A percentile compares a stretch with the other conserved stretches of the same genome.
phyloP scores from a whole-genome alignment of 2,329 filamentous ascomycete genomes.

The Bipolaris cookei region DNA sequence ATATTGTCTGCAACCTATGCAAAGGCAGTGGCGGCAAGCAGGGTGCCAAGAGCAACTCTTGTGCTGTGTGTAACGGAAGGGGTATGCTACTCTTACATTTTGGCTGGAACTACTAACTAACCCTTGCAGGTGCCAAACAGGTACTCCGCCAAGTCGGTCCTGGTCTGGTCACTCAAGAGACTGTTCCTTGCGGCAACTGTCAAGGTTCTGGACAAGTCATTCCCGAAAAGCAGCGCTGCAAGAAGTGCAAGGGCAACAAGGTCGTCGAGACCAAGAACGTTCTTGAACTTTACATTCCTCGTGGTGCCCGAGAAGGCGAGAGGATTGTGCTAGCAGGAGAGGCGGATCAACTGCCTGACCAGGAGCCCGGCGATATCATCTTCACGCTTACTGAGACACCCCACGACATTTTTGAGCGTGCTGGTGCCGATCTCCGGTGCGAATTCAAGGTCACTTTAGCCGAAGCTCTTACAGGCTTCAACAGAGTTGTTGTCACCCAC shows the following conservation, averaged over 20 bases:
- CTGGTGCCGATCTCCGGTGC: constrained; percentile 82
- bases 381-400: constrained; percentile 84
- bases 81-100: constrained; percentile 52
- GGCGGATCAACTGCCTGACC: constrained; percentile 88
- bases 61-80: constrained; percentile 81
- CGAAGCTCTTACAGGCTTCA: constrained; percentile 88
- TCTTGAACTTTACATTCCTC: constrained; percentile 93
- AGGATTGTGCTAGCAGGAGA: constrained; percentile 90
- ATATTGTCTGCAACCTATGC: constrained; percentile 84
- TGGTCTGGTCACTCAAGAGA: constrained; percentile 80
- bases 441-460: constrained; percentile 80
- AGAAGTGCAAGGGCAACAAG: constrained; percentile 95
- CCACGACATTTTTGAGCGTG: constrained; percentile 81
- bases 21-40: constrained; percentile 91
- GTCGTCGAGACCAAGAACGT: constrained; percentile 90
- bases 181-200: constrained; percentile 81
- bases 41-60: constrained; percentile 82
- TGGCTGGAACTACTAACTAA: constrained; percentile 20
- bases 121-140: constrained; percentile 67
- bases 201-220: constrained; percentile 83
- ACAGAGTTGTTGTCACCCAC: constrained; percentile 86
- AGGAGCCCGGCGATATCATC: constrained; percentile 89
- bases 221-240: constrained; percentile 97
- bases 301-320: constrained; percentile 80
- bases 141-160: constrained; percentile 84